Base-by-base conservation (phyloP, 1,139 yeast species). In the Candida tropicalis region DNA sequence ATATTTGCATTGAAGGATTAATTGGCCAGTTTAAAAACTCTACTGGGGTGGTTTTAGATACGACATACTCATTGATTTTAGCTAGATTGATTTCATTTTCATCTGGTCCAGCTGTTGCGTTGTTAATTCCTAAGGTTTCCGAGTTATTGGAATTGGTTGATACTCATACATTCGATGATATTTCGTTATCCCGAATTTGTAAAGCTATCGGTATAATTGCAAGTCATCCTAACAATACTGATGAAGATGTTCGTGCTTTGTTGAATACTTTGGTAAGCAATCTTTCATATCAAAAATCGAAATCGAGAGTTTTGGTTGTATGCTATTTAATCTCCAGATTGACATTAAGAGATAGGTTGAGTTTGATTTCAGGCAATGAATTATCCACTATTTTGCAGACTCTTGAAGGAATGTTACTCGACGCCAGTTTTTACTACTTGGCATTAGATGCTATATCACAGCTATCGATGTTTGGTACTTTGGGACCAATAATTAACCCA, bases 381-480 rank as follows among this genome's bases (percentile, higher is more conserved):
- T 23, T 51, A 6, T 10, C 34, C 5, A 17, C 28, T 3, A 35
- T 43, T 17, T 35, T 47, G 4, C 31, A 32, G 4, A 40, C 42
- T 15, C 49, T 69, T 3, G 41, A 57, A 31, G 46, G 38, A 0
- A 45, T 53, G 17, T 40, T 68, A 7, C 47, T 50, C 11, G 66
- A 62, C 18, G 20, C 62, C 1, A 47, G 47, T 15, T 45, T 49
- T 16, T 61, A 61, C 56, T 60, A 49, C 11, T 55, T 65, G 1
- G 70, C 79, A 0, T 55, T 81, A 3, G 79, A 72, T 15, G 64
- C 80, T 5, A 45, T 85, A 4, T 66, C 78, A 5, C 87, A 87
- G 54, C 54, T 87, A 13, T 65, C 84, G 0, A 71, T 80, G 27
- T 85, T 70, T 65, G 93, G 91, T 1, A 75, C 74, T 1, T 58